Base-by-base conservation (phyloP, 1,139 yeast species). In the Hyphopichia khmerensis region DNA sequence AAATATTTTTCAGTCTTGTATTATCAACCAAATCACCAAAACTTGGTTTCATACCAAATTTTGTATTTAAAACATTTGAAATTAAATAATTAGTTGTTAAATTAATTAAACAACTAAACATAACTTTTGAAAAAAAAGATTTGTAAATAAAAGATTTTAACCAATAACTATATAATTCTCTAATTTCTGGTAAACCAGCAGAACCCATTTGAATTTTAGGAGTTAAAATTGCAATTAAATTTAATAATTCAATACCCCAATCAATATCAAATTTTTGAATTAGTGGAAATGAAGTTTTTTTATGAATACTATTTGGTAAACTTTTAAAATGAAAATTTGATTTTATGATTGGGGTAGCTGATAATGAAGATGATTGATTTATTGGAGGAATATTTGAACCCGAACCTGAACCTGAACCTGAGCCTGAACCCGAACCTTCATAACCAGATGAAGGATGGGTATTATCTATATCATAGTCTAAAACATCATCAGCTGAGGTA, bases 81-180 rank as follows among this genome's bases (percentile, higher is more conserved):
- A 69, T 64, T 40, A 72, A 51, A 46, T 67, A 72, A 49, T 72
- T 72, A 18, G 75, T 66, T 30, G 74, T 66, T 40, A 72, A 59
- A 46, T 71, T 71, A 32, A 68, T 43, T 45, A 72, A 62, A 44
- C 75, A 67, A 50, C 67, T 62, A 45, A 70, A 69, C 69, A 69
- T 64, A 39, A 65, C 46, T 19, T 56, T 57, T 26, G 54, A 49
- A 10, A 36, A 38, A 16, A 33, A 41, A 8, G 48, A 39, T 18
- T 53, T 53, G 45, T 48, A 63, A 10, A 69, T 50, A 39, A 69
- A 69, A 7, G 67, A 65, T 36, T 58, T 60, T 31, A 72, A 51
- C 76, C 76, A 71, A 3, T 51, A 36, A 29, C 53, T 55, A 49
- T 69, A 72, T 26, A 72, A 54, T 23, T 48, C 48, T 32, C 73